Evolutionary conservation across 306 rosid species (phyloP).

Genomic region (Acacia melanoxylon): DNA sequence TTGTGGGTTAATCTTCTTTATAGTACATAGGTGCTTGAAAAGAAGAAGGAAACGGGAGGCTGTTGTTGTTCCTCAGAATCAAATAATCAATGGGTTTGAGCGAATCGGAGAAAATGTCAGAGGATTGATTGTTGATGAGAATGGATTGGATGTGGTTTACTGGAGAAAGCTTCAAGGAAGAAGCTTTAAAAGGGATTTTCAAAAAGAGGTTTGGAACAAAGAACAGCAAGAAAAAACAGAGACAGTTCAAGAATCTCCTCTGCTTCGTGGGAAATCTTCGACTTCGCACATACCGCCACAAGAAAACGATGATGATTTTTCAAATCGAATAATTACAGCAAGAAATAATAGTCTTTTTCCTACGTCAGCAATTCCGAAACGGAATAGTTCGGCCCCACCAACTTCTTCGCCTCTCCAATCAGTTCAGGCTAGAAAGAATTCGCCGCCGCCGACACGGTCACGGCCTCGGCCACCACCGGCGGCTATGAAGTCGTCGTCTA

Average conservation of each 20-base stretch:
- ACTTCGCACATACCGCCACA: constrained; percentile 49
- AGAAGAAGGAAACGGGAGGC: constrained; percentile 38
- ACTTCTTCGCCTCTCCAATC: constrained; percentile 22
- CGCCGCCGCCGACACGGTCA: constrained; percentile 42
- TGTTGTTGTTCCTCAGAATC: constrained; percentile 33
- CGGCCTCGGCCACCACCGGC: constrained; percentile 42
- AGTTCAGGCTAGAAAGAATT: not conserved
- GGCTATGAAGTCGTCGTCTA: constrained; percentile 34
- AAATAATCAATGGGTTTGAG: constrained; percentile 33
- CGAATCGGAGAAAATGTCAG: constrained; percentile 54
- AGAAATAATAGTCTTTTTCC: constrained; percentile 26
- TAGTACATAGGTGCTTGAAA: constrained; percentile 34
- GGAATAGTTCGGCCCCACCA: constrained; percentile 9
- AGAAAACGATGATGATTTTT: constrained; percentile 18
- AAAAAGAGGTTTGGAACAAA: constrained; percentile 33
- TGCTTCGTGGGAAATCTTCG: constrained; percentile 85
- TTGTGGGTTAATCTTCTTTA: constrained; percentile 52
- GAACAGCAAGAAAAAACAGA: constrained; percentile 16
- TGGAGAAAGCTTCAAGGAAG: constrained; percentile 75
- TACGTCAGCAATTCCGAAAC: constrained; percentile 37
- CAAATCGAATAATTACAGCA: constrained; percentile 33
- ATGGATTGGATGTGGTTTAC: constrained; percentile 89
- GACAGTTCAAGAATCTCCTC: constrained; percentile 58
- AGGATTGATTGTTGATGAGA: constrained; percentile 82
- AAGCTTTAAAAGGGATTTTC: constrained; percentile 31